Conservation (phyloP, 164 flowering plant species). For the Annona squamosa region DNA sequence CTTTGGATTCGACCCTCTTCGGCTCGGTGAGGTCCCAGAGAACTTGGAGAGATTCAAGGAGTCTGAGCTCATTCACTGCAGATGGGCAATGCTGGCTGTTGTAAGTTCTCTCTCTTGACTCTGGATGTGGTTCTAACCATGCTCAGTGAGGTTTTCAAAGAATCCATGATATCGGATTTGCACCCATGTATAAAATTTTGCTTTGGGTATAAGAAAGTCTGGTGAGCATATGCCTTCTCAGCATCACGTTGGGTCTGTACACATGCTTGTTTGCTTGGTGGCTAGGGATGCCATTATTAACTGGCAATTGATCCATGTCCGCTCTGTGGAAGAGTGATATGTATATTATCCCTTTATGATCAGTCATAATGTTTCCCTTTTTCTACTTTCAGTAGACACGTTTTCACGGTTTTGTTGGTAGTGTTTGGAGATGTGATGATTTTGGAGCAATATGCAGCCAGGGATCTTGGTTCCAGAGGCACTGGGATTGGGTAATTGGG, state of each 20-base stretch:
- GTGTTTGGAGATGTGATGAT: neutral
- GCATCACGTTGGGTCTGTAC: no score
- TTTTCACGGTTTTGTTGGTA: neutral
- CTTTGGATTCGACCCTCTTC: conserved; percentile 94
- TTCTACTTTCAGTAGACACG: no score
- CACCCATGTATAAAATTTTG: no score
- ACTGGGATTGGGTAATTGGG: conserved; percentile 96
- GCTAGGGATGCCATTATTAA: neutral
- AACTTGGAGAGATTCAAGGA: conserved; percentile 96
- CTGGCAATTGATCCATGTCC: neutral
- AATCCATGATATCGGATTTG: no score
- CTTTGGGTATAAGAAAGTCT: no score
- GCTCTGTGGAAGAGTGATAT: neutral
- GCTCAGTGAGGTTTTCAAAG: no score
- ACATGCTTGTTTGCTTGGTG: neutral
- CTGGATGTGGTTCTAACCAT: neutral
- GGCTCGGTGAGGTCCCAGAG: conserved; percentile 87
- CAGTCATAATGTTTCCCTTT: neutral
- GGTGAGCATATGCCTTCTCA: no score
- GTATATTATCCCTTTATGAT: no score
- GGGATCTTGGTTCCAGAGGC: conserved; percentile 96
- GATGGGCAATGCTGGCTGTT: conserved; percentile 99
- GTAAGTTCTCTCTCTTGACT: conserved; percentile 39
- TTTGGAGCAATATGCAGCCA: conserved; percentile 48
- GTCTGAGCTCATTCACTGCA: conserved; percentile 90